Evolutionary conservation across 1,139 yeast genomes (phyloP).

Genomic region (Hemisphaericaspora xylofermentans): DNA sequence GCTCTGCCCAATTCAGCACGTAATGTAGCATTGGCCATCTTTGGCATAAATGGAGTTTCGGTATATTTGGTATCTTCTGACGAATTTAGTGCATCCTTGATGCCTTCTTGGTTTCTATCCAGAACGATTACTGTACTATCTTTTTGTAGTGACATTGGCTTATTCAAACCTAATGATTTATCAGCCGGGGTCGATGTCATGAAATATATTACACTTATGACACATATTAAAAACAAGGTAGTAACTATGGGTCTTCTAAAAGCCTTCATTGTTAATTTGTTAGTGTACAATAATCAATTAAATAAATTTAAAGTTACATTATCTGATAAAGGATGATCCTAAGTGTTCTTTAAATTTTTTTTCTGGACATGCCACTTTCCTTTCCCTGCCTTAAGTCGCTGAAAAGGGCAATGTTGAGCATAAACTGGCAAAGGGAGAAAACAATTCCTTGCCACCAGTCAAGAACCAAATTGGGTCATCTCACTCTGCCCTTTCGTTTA

Average conservation of each 20-base stretch:
- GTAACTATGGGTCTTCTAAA: constrained; percentile 27
- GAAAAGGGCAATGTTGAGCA: too few species aligned
- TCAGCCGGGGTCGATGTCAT: constrained; percentile 24
- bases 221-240: constrained; percentile 23
- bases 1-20: constrained; percentile 82
- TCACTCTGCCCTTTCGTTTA: too few species aligned
- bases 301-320: too few species aligned
- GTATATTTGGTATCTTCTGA: constrained; percentile 1
- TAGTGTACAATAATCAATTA: background rate
- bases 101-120: too few species aligned
- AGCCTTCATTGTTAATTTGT: constrained; percentile 17
- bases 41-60: constrained; percentile 73
- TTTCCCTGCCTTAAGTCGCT: too few species aligned
- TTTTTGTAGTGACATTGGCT: constrained; percentile 24
- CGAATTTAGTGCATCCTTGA: background rate
- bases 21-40: constrained; percentile 65
- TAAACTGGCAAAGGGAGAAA: too few species aligned
- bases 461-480: too few species aligned
- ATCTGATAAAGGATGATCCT: too few species aligned
- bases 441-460: too few species aligned
- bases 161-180: constrained; percentile 22
- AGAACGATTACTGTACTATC: constrained; percentile 1
- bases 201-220: constrained; percentile 27
- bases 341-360: too few species aligned
- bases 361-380: too few species aligned